A percentile compares a stretch with the other conserved stretches of the same genome.
Evolutionary conservation across 192 early-diverging fungal species (phyloP).

Genomic region (Podila minutissima): DNA sequence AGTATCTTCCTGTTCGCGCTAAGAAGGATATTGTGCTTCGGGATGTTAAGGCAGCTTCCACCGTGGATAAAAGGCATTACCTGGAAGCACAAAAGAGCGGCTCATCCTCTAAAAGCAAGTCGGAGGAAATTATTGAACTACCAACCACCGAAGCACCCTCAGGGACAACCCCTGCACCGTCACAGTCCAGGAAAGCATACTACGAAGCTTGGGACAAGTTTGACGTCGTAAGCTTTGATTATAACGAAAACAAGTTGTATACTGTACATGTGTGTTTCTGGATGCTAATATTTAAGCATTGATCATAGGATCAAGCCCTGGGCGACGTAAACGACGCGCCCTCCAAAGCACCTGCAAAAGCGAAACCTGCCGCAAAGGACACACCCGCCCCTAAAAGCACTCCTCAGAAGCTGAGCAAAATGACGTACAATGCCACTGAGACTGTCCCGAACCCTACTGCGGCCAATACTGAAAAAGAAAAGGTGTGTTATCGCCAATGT

Average conservation of each 20-base stretch:
- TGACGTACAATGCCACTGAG: not conserved
- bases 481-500: constrained; percentile 3
- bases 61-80: not conserved
- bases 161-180: not conserved
- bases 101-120: not conserved
- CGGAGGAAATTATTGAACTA: constrained; percentile 7
- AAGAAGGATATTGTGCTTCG: constrained; percentile 26
- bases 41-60: constrained; percentile 9
- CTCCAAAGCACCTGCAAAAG: not conserved
- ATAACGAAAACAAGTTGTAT: no score
- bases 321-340: constrained; percentile 3
- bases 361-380: not conserved
- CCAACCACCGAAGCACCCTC: not conserved
- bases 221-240: constrained; percentile 8
- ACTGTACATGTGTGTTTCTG: no score
- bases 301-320: constrained; percentile 8
- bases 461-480: constrained; percentile 34
- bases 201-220: constrained; percentile 33
- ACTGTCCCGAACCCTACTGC: not conserved
- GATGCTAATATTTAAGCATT: no score
- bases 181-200: constrained; percentile 15
- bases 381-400: not conserved
- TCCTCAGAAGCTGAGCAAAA: not conserved
- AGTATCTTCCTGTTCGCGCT: constrained; percentile 24
- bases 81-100: not conserved